Base-by-base conservation (phyloP, 306 rosid species). In the Quercus gilva region DNA sequence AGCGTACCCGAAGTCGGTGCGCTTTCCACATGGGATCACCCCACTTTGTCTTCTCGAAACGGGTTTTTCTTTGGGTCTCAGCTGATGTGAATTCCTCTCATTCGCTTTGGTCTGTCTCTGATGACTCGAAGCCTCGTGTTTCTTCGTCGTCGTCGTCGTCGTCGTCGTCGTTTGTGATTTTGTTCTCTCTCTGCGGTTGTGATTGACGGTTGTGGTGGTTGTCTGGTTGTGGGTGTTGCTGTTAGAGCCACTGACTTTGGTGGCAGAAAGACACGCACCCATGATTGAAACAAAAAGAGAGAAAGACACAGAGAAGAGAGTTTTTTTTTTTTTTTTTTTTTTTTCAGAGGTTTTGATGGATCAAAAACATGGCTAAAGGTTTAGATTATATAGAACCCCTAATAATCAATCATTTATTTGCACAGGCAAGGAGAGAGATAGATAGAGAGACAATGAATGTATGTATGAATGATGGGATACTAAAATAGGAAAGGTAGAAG, bases 1-100 rank as follows among this genome's bases (percentile, higher is more conserved):
- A 31, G 84, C 82, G 63, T 96, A 96, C 21, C 99, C 99, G 28
- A 96, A 96, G 89, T 96, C 99, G 15, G 99, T 96, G n/a, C 96
- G 90, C 81, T 89, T 93, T 5, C 99, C 99, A 61, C 97, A 93
- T 0, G 99, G 90, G 21, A 94, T 81, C 53, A 74, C 77, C 8
- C 89, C 92, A 20, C 82, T 76, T 29, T 74, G 87, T 35, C 89
- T 74, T 60, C 88, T 73, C 3, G 86, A 29, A 55, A 10, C 17
- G 1, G 23, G 61, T 79, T 88, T 90, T 29, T 78, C 82, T 69
- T 78, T 89, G 29, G 77, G 45, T 57, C 75, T 84, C 26, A 81
- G 85, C 31, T 74, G 80, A 33, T 84, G 90, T 15, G 76, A 14
- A 29, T 76, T 73, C 78, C 29, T 77, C 12, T 88, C 93, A 70